Percentiles rank a stretch among this genome's conserved stretches.
Conservation (phyloP, 768 basidiomycete species). For the Lactarius deliciosus region DNA sequence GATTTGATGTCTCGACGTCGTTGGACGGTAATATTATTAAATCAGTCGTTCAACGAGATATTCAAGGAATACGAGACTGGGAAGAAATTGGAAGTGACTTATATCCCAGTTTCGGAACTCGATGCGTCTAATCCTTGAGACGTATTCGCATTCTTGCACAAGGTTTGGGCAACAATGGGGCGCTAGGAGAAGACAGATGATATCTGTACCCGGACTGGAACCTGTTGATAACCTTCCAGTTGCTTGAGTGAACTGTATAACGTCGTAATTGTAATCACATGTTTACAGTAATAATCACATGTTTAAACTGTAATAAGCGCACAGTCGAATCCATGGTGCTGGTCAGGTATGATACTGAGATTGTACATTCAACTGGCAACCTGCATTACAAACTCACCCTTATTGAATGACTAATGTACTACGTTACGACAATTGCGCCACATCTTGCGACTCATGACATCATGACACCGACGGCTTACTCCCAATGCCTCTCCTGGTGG, state of each 20-base stretch:
- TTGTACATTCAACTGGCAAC: too few species aligned
- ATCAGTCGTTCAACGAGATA: conserved; percentile 29
- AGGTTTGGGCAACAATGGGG: conserved; percentile 13
- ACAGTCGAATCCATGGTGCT: too few species aligned
- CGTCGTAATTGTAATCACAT: too few species aligned
- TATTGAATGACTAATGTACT: too few species aligned
- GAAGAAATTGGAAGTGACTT: conserved; percentile 29
- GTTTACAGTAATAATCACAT: too few species aligned
- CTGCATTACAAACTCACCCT: too few species aligned
- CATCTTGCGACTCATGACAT: too few species aligned
- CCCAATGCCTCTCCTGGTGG: too few species aligned
- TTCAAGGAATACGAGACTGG: conserved; percentile 27
- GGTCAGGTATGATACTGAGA: too few species aligned
- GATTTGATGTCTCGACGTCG: background rate
- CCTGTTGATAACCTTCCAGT: conserved; percentile 24
- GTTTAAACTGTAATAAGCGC: too few species aligned
- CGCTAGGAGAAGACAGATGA: conserved; percentile 14
- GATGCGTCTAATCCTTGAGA: conserved; percentile 24
- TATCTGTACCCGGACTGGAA: conserved; percentile 30
- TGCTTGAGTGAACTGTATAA: background rate
- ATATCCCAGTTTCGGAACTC: conserved; percentile 19
- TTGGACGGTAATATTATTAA: background rate
- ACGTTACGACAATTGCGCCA: too few species aligned
- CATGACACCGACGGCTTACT: too few species aligned
- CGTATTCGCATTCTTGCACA: background rate